These are phyloP conservation scores for Globisporangium megalacanthum DNA, from an alignment of 352 stramenopile genomes.

Conservation along the genomic window DNA sequence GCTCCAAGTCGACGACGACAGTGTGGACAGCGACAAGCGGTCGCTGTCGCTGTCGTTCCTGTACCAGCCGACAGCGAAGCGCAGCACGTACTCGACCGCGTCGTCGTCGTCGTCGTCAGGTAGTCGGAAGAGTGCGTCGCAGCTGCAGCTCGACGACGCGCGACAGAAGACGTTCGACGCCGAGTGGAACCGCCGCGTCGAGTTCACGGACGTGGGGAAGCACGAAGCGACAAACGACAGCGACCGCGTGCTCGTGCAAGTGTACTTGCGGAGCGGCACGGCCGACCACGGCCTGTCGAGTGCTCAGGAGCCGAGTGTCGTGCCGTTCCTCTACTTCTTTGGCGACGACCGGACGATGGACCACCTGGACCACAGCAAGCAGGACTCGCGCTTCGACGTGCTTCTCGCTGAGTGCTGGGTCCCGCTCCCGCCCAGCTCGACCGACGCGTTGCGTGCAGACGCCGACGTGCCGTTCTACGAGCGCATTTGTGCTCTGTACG, in stretches of 20 bases:
- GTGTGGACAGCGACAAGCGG: background rate
- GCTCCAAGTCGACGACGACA: constrained; percentile 25
- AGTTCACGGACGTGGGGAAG: constrained; percentile 57
- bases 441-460: constrained; percentile 6
- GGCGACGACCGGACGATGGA: constrained; percentile 85
- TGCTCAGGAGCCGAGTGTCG: constrained; percentile 78
- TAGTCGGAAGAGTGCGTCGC: constrained; percentile 2
- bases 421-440: constrained; percentile 38
- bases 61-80: constrained; percentile 35
- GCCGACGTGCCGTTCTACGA: constrained; percentile 44
- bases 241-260: constrained; percentile 56
- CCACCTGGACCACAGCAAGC: constrained; percentile 80
- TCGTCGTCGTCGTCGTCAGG: background rate
- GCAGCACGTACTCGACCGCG: background rate
- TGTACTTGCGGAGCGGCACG: constrained; percentile 70
- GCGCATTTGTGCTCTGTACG: constrained; percentile 66
- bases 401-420: constrained; percentile 80
- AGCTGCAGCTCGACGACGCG: constrained; percentile 2
- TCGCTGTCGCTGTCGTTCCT: constrained; percentile 71
- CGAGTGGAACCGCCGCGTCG: constrained; percentile 81
- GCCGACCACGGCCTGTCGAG: constrained; percentile 71
- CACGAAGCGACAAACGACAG: constrained; percentile 11
- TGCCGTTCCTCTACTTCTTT: constrained; percentile 87
- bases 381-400: constrained; percentile 73
- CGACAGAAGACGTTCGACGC: constrained; percentile 40